Evolutionary conservation across 805 yeast species (phyloP).

Genomic region (Candida michaelii): DNA sequence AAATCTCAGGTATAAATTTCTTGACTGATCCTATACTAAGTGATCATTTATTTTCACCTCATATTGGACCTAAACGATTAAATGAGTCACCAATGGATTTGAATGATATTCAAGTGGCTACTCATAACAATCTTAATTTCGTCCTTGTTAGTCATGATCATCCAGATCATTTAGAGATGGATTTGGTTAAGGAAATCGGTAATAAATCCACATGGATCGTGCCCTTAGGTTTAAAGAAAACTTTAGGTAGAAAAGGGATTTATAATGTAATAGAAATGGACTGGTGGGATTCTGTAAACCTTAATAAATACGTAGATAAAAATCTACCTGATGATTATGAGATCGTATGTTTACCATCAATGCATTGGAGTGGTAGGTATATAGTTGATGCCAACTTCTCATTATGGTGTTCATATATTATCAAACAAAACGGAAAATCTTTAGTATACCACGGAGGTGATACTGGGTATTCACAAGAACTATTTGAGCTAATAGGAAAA

Average conservation of each 20-base stretch:
- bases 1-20: constrained; percentile 68
- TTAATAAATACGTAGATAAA: constrained; percentile 42
- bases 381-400: constrained; percentile 78
- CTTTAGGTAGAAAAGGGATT: constrained; percentile 59
- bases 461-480: constrained; percentile 79
- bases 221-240: constrained; percentile 72
- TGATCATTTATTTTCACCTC: constrained; percentile 58
- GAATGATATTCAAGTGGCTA: constrained; percentile 48
- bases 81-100: constrained; percentile 70
- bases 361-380: constrained; percentile 95
- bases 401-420: constrained; percentile 85
- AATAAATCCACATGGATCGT: constrained; percentile 78
- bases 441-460: constrained; percentile 91
- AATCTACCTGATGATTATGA: constrained; percentile 56
- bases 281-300: constrained; percentile 76
- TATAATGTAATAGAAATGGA: constrained; percentile 70
- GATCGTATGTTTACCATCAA: constrained; percentile 86
- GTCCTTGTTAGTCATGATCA: constrained; percentile 90
- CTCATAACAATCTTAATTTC: constrained; percentile 61
- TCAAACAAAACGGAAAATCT: constrained; percentile 66
- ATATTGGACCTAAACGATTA: constrained; percentile 83
- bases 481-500: constrained; percentile 65
- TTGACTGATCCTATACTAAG: constrained; percentile 84
- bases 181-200: constrained; percentile 50
- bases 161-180: constrained; percentile 87